Conservation (phyloP, 805 yeast species). For the Lipomyces oligophaga region DNA sequence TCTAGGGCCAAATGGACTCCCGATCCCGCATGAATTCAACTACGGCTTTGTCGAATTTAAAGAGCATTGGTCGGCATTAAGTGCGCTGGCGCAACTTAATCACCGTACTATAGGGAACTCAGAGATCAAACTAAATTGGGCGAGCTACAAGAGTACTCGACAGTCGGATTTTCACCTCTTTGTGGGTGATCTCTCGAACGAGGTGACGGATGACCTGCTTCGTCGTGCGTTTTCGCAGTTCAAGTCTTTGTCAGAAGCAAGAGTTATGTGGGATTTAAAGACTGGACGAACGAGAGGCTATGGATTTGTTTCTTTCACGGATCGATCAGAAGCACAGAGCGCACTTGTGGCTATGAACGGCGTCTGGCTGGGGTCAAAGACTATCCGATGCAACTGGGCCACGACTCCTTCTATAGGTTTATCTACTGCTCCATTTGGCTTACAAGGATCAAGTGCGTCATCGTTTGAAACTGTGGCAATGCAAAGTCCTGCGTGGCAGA, state of each 20-base stretch:
- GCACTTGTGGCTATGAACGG: conserved; percentile 77
- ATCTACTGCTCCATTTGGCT: too few relatives aligned
- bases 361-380: conserved; percentile 63
- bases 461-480: conserved; percentile 69
- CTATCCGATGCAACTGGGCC: conserved; percentile 86
- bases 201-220: conserved; percentile 74
- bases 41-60: conserved; percentile 82
- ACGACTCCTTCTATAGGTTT: too few relatives aligned
- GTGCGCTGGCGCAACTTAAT: conserved; percentile 58
- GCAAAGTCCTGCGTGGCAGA: conserved; percentile 78
- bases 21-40: too few relatives aligned
- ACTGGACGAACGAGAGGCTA: conserved; percentile 59
- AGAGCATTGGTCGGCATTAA: conserved; percentile 53
- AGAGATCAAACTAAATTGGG: conserved; percentile 71
- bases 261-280: conserved; percentile 97
- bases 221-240: conserved; percentile 54
- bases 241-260: conserved; percentile 68
- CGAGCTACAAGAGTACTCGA: conserved; percentile 53
- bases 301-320: conserved; percentile 77
- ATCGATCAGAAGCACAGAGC: conserved; percentile 63
- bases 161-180: conserved; percentile 75
- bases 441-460: too few relatives aligned
- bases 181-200: conserved; percentile 81
- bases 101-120: conserved; percentile 52
- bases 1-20: too few relatives aligned